These are phyloP conservation scores for Rhododendron mucronatum DNA, from an alignment of 148 eudicot genomes.

Conservation along the genomic window DNA sequence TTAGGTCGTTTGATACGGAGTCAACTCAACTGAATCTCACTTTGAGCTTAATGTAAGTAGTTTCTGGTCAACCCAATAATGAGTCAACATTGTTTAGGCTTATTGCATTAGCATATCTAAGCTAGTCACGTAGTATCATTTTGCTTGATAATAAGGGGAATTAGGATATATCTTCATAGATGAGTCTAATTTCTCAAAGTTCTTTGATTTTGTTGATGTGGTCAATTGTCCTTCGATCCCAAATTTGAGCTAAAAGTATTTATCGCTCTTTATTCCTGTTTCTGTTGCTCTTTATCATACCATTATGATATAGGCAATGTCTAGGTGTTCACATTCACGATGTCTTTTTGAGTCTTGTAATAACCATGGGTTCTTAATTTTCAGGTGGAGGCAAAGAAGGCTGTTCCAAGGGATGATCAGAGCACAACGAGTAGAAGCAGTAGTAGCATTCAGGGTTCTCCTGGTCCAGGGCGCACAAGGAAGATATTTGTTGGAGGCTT, in stretches of 20 bases:
- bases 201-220: background rate
- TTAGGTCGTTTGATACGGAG: background rate
- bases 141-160: background rate
- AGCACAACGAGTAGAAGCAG: slow-evolving; percentile 15
- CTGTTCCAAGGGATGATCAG: slow-evolving; percentile 24
- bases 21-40: background rate
- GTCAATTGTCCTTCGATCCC: background rate
- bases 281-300: background rate
- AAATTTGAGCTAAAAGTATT: background rate
- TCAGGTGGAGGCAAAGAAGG: slow-evolving; percentile 24
- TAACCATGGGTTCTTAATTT: background rate
- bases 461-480: slow-evolving; percentile 9
- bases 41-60: background rate
- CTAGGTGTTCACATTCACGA: background rate
- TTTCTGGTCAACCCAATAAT: background rate
- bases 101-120: background rate
- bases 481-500: slow-evolving; percentile 19
- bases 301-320: background rate
- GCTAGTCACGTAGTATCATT: background rate
- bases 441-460: slow-evolving; percentile 15
- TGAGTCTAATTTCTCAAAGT: too few species aligned
- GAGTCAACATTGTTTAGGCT: background rate
- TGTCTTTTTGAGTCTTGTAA: background rate
- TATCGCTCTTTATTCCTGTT: background rate
- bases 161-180: background rate